phyloP scores from a whole-genome alignment of 2,329 filamentous ascomycete species.

The Arthrinium puccinioides region DNA sequence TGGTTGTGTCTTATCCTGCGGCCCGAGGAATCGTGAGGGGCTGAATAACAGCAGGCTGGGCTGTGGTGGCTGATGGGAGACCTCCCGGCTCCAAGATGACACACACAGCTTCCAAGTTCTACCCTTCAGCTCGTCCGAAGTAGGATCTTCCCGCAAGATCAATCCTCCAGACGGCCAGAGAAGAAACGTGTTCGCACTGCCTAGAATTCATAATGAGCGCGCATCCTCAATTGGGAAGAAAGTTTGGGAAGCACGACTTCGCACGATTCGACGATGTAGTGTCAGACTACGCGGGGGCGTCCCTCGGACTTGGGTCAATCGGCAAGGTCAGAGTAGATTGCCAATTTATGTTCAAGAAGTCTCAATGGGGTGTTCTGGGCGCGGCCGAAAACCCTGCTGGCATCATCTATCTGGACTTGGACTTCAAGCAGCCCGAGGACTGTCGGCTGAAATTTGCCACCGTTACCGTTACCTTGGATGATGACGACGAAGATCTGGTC shows the following conservation, averaged over 20 bases:
- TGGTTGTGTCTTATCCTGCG: too few relatives aligned
- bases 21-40: too few relatives aligned
- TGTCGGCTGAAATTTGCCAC: conserved; percentile 16
- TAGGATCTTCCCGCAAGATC: too few relatives aligned
- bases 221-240: conserved; percentile 1
- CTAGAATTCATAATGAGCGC: too few relatives aligned
- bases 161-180: too few relatives aligned
- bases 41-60: too few relatives aligned
- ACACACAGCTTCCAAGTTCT: too few relatives aligned
- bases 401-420: conserved; percentile 19
- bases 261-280: conserved; percentile 15
- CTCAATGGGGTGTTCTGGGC: conserved; percentile 18
- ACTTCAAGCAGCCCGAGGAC: conserved; percentile 15
- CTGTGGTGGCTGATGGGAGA: too few relatives aligned
- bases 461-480: conserved; percentile 17
- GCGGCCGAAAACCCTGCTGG: conserved; percentile 13
- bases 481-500: conserved; percentile 13
- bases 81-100: too few relatives aligned
- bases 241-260: conserved; percentile 16
- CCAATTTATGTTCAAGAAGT: conserved; percentile 19
- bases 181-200: too few relatives aligned
- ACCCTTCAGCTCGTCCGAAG: too few relatives aligned
- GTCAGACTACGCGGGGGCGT: conserved; percentile 11
- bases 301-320: conserved; percentile 11
- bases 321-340: conserved; percentile 18